phyloP scores from a whole-genome alignment of 441 rosid genomes.

The Gossypium gossypioides region DNA sequence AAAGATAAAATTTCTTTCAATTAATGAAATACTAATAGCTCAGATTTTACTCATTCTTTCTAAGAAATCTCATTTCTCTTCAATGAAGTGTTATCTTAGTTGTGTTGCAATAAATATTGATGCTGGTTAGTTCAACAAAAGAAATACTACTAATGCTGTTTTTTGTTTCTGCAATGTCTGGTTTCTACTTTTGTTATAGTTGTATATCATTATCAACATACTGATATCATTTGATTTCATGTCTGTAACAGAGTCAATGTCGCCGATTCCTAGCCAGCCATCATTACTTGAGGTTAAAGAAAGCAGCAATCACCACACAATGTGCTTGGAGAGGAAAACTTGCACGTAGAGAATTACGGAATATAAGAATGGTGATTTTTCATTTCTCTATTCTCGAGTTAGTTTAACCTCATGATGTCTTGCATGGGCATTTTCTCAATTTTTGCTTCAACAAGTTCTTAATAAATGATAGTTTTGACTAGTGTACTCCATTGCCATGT shows the following conservation, averaged over 20 bases:
- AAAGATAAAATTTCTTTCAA: slow-evolving; percentile 15
- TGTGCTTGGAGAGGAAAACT: slow-evolving; percentile 68
- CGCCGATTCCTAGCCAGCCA: slow-evolving; percentile 42
- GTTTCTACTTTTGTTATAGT: background rate
- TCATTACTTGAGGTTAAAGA: slow-evolving; percentile 41
- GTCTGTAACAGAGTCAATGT: slow-evolving; percentile 49
- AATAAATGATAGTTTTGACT: background rate
- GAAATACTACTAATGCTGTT: slow-evolving; percentile 6
- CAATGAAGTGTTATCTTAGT: background rate
- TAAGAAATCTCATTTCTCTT: background rate
- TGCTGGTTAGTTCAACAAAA: slow-evolving; percentile 1
- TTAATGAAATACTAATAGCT: slow-evolving; percentile 3
- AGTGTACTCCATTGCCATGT: background rate
- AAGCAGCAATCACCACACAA: slow-evolving; percentile 56
- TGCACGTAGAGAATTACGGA: slow-evolving; percentile 62
- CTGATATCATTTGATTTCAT: slow-evolving; percentile 5
- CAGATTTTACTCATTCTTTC: background rate
- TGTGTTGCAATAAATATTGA: background rate
- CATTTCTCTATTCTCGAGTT: slow-evolving; percentile 7
- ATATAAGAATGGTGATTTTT: slow-evolving; percentile 59
- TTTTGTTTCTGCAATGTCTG: slow-evolving; percentile 4
- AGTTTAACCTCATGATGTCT: slow-evolving; percentile 1
- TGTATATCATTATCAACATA: background rate
- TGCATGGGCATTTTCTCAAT: background rate
- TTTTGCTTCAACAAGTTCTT: background rate